These are phyloP conservation scores for Termitomyces sp. DNA, from an alignment of 768 basidiomycete genomes.

Conservation along the genomic window DNA sequence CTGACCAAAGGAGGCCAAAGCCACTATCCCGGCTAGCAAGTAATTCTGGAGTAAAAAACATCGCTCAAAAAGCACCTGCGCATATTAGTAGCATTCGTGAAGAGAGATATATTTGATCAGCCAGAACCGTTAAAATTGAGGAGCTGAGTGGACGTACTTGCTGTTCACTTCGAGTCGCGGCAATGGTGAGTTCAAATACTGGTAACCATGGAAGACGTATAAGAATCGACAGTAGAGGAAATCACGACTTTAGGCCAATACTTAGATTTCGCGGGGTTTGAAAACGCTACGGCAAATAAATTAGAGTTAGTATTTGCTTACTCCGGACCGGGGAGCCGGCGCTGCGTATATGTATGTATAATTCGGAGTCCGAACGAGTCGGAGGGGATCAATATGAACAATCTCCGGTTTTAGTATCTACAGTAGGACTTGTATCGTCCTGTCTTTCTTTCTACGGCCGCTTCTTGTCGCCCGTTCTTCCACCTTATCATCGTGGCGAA, in stretches of 20 bases:
- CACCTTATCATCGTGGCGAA: neutral
- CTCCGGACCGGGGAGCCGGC: too few species aligned
- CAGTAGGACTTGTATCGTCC: neutral
- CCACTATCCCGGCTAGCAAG: slow-evolving; percentile 80
- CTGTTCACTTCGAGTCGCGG: neutral
- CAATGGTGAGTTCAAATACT: neutral
- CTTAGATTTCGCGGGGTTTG: neutral
- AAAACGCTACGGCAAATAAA: neutral
- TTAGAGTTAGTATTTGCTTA: too few species aligned
- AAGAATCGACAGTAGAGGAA: neutral
- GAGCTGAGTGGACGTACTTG: neutral
- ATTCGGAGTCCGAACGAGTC: slow-evolving; percentile 3
- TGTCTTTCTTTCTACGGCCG: neutral
- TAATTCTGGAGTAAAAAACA: slow-evolving; percentile 88
- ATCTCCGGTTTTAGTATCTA: neutral
- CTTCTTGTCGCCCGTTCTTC: neutral
- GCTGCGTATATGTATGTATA: too few species aligned
- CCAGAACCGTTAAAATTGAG: neutral
- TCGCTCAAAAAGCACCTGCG: slow-evolving; percentile 20
- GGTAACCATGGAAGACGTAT: neutral
- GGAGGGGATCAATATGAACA: neutral
- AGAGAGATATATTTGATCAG: neutral
- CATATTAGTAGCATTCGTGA: neutral
- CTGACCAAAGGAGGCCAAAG: slow-evolving; percentile 81
- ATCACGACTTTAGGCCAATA: neutral